Base-by-base conservation (phyloP, 192 early-diverging fungal species). In the Coemansia sp. region DNA sequence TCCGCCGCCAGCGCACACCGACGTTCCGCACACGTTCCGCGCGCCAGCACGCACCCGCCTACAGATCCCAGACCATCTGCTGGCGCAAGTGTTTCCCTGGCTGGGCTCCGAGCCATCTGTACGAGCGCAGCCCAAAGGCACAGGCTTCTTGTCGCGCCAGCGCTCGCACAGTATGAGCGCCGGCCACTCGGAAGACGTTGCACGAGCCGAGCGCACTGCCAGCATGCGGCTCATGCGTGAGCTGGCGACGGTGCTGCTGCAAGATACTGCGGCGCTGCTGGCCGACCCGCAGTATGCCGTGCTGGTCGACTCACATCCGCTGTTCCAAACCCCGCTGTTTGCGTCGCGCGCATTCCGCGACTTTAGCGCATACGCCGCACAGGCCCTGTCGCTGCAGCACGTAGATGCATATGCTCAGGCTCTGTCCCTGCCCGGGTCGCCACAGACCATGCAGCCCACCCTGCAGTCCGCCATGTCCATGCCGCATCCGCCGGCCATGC, bases 141-240 rank as follows among this genome's bases (percentile, higher is more conserved):
- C 66, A 20, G 47, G 48, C 12, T 78, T 72, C 50, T 60, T 63
- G 22, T 48, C 71, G 31, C 67, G 77, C 21, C 77, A 80, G 60
- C 64, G 77, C 48, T 80, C 77, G 58, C 71, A 80, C 62, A 80
- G 77, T 54, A 69, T 80, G 67, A 70, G 68, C 44, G 71, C 77
- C 19, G 66, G 46, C 11, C 64, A 80, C 68, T 65, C 71, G 7
- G 77, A 80, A 26, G 77, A 80, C 54, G 70, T 80, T 20, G 70
- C 56, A 12, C 77, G 77, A 10, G 77, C 77, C 23, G 77, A 80
- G 58, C 77, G 77, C 61, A 58, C 38, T 23, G 71, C 77, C 58
- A 74, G 67, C 53, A 52, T 73, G 59, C 67, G 77, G 3, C 67
- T 80, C 51, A 80, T 80, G 77, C 77, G 72, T 40, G 77, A 80